Base-by-base conservation (phyloP, 2,329 filamentous ascomycete genomes). In the Penicillium hordei region DNA sequence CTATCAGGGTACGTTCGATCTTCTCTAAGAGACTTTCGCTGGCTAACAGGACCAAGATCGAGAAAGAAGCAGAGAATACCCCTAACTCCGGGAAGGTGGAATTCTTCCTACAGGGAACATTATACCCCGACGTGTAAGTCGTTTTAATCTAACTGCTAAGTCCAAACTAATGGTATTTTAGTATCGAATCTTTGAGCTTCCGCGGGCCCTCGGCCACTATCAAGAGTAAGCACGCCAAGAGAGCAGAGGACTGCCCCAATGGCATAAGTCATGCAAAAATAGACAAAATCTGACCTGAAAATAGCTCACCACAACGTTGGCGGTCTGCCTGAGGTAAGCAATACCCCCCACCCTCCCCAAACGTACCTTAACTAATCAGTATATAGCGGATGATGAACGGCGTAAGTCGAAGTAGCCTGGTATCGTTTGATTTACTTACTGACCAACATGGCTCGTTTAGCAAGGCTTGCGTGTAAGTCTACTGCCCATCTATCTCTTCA, bases 41-140 rank as follows among this genome's bases (percentile, higher is more conserved):
- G 9, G 53, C 58, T 62, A 57, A 64, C 52, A 52, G 1, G 9
- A 39, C 7, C 38, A 34, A 65, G 62, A 65, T 65, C 29, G 63
- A 65, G 51, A 58, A 61, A 23, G 60, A 61, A 31, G 62, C 62
- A 21, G 58, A 65, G 58, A 59, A 61, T 40, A 50, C 64, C 31
- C 58, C 60, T 33, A 59, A 56, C 55, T 44, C 90, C 27, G 83
- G 83, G 68, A 81, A 85, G 65, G 89, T 97, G 39, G 85, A 91
- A 67, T 97, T 86, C 83, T 89, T 97, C 70, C 81, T 97, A 10
- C 93, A 97, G 76, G 91, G 92, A 19, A 94, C 90, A 9, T 81
- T 94, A 25, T 93, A 91, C 75, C 89, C 87, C 1, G 89, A 89
- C 71, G 85, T 88, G 61, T 62, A 59, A 48, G 50, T 53, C 10